Percentiles rank a stretch among this genome's conserved stretches.
Evolutionary conservation across 306 rosid genomes (phyloP).

Genomic region (Pueraria montana): DNA sequence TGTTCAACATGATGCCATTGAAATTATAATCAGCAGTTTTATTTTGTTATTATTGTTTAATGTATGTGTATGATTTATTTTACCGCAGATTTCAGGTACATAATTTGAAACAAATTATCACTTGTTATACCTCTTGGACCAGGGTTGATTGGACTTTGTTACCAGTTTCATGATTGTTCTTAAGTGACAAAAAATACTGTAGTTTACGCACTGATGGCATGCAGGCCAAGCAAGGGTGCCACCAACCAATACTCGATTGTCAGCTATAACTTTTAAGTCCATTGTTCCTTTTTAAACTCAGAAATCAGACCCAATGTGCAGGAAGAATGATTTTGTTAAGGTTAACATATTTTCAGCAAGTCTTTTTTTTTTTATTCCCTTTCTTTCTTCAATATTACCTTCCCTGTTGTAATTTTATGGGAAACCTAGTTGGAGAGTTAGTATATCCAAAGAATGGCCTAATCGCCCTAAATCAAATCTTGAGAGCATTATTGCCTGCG

Average conservation of each 20-base stretch:
- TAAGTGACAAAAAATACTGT: constrained; percentile 10
- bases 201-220: constrained; percentile 35
- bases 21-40: too few species aligned
- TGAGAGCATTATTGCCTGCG: constrained; percentile 11
- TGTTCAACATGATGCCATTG: too few species aligned
- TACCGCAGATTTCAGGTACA: constrained; percentile 25
- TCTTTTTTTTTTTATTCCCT: not conserved
- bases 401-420: constrained; percentile 37
- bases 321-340: constrained; percentile 43
- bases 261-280: constrained; percentile 19
- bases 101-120: constrained; percentile 5
- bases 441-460: constrained; percentile 38
- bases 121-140: constrained; percentile 43
- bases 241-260: constrained; percentile 4
- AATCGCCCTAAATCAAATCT: constrained; percentile 28
- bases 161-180: constrained; percentile 34
- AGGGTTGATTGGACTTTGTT: constrained; percentile 42
- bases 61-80: constrained; percentile 24
- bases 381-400: not conserved
- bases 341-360: constrained; percentile 39
- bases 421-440: constrained; percentile 24
- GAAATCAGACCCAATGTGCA: constrained; percentile 28
- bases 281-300: constrained; percentile 22
- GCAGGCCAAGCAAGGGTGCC: constrained; percentile 35
- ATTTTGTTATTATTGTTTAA: not conserved